Conservation (phyloP, 257 asterid genomes). For the Rehmannia glutinosa region DNA sequence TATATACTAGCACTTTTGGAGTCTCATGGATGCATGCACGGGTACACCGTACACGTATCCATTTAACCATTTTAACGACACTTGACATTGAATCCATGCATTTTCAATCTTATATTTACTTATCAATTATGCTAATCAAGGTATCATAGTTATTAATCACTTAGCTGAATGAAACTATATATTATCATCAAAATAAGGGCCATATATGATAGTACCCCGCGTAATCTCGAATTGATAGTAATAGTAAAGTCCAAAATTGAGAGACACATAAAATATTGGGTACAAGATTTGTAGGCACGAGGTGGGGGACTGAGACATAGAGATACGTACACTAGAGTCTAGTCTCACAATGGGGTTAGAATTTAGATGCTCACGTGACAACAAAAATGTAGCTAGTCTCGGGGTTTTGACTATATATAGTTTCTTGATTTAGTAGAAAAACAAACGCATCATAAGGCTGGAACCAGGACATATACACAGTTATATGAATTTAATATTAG, state of each 20-base stretch:
- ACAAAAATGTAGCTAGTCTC: constrained; percentile 38
- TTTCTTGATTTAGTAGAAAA: constrained; percentile 36
- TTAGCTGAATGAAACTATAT: background rate
- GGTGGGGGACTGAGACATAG: constrained; percentile 32
- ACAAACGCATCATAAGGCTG: constrained; percentile 46
- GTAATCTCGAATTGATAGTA: constrained; percentile 6
- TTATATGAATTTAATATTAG: constrained; percentile 16
- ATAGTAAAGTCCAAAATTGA: background rate
- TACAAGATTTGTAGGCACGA: constrained; percentile 59
- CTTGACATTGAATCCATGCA: no score
- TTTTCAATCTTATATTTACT: no score
- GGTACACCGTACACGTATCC: no score
- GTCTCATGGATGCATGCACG: no score
- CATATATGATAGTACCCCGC: background rate
- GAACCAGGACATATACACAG: constrained; percentile 48
- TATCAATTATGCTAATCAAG: background rate
- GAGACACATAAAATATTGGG: constrained; percentile 28
- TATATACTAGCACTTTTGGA: no score
- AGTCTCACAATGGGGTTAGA: constrained; percentile 10
- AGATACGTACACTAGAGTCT: constrained; percentile 14
- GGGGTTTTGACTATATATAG: constrained; percentile 31
- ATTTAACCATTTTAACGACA: no score
- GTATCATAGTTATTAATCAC: background rate
- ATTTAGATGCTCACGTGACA: constrained; percentile 61
- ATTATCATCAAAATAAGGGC: background rate